These are phyloP conservation scores for Rhynchospora tenuis DNA, from an alignment of 176 grass and related monocot species.

Conservation along the genomic window DNA sequence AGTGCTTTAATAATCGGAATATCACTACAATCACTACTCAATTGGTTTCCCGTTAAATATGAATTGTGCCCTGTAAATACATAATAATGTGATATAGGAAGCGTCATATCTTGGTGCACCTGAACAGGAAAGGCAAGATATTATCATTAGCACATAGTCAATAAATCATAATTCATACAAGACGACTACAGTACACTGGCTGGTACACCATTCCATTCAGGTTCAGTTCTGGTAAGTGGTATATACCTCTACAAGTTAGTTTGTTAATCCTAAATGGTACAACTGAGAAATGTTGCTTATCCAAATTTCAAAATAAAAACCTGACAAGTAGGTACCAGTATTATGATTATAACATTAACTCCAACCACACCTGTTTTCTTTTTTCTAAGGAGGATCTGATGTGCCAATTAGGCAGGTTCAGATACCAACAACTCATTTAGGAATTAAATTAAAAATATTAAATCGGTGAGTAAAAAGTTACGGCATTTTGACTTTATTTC, in stretches of 20 bases:
- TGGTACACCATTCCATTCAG: not conserved
- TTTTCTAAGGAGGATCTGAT: not conserved
- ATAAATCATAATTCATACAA: not conserved
- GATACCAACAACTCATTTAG: not conserved
- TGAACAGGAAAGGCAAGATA: slow-evolving; percentile 26
- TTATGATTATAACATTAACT: not conserved
- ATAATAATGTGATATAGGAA: slow-evolving; percentile 76
- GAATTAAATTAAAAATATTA: not conserved
- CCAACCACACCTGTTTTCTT: not conserved
- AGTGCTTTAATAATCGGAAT: slow-evolving; percentile 71
- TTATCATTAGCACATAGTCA: not conserved
- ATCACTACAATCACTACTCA: slow-evolving; percentile 91
- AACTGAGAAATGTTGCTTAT: not conserved
- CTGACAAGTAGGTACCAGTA: not conserved
- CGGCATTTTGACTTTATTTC: not conserved
- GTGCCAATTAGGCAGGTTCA: not conserved
- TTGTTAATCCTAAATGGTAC: not conserved
- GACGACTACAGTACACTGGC: too few species aligned
- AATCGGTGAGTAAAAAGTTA: not conserved
- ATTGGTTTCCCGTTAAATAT: slow-evolving; percentile 86
- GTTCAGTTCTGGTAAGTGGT: not conserved
- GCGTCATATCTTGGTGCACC: slow-evolving; percentile 90
- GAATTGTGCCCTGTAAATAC: slow-evolving; percentile 92
- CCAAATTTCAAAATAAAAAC: not conserved
- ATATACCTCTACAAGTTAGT: not conserved